Base-by-base conservation (phyloP, 1,139 yeast species). In the Saccharomyces hybrid region DNA sequence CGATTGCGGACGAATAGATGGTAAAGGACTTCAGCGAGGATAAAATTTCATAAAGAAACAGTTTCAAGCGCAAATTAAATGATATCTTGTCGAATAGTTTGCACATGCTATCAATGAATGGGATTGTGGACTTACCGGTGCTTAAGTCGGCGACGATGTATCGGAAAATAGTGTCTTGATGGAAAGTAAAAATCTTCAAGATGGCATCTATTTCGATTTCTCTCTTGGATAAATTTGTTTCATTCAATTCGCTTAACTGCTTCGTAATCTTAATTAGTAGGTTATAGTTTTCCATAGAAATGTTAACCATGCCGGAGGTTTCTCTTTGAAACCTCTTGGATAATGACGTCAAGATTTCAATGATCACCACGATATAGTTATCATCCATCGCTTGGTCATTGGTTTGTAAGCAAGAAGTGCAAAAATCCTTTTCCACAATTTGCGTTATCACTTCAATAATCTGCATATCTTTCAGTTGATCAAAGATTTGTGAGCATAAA, bases 11-110 rank as follows among this genome's bases (percentile, higher is more conserved):
- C 7, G 57, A 55, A 50, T 64, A 66, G 5, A 64, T 59, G 38
- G 64, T 57, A 47, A 61, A 64, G 0, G 70, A 64, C 63, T 83
- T 84, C 62, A 84, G 71, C 2, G 87, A 78, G 2, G 83, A 70
- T 44, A 85, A 69, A 48, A 85, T 74, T 65, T 86, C 93, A 62
- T 83, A 84, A 1, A 85, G 70, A 58, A 85, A 70, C 53, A 85
- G 80, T 61, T 79, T 80, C 57, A 85, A 66, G 58, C 80, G 79
- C 50, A 80, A 79, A 61, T 77, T 76, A 41, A 69, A 62, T 9
- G 65, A 64, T 5, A 65, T 58, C 46, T 64, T 66, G 13, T 66
- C 64, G 48, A 67, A 68, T 13, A 68, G 51, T 8, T 48, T 38
- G 50, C 61, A 63, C 46, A 66, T 48, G 42, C 52, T 50, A 13